Base-by-base conservation (phyloP, 257 asterid species). In the Fraxinus cuspidata region DNA sequence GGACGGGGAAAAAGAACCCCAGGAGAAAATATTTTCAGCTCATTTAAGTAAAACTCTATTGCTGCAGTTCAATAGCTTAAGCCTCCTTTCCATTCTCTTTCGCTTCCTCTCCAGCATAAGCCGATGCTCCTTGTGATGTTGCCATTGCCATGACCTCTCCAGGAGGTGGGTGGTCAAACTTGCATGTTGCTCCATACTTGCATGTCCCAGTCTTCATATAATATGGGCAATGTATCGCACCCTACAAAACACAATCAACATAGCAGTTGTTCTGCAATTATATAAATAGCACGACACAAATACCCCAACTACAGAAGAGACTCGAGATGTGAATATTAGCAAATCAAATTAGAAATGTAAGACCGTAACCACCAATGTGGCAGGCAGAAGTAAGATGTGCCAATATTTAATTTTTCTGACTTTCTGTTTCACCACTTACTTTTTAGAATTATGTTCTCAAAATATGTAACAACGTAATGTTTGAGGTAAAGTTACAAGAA, bases 151-250 rank as follows among this genome's bases (percentile, higher is more conserved):
- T 83, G 86, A 92, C 96, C 89, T 91, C 97, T 29, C 94, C 97
- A 3, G 96, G 98, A 74, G 98, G 96, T 13, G 98, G 97, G 84
- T 94, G 97, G 73, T 94, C 97, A 79, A 94, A 94, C 88, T 71
- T 94, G 90, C 98, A 94, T 5, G 94, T 88, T n/a, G 88, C 85
- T 66, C 97, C 96, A 44, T 85, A 92, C 86, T 92, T 94, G 94
- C 98, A 94, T 34, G 92, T 87, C 76, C 98, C 92, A 0, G 98
- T 94, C 91, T 94, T 94, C 98, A 92, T 94, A 76, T 94, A 94
- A 84, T 89, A 94, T 6, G 98, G 98, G 72, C 98, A 94, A 84
- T 90, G 90, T 79, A 90, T 84, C 47, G 97, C 90, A 72, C 97
- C 98, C 98, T 94, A 79, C 63, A 76, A 23, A 71, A 74, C 58